Conservation (phyloP, 768 basidiomycete genomes). For the Hygrophorus pudorinus region DNA sequence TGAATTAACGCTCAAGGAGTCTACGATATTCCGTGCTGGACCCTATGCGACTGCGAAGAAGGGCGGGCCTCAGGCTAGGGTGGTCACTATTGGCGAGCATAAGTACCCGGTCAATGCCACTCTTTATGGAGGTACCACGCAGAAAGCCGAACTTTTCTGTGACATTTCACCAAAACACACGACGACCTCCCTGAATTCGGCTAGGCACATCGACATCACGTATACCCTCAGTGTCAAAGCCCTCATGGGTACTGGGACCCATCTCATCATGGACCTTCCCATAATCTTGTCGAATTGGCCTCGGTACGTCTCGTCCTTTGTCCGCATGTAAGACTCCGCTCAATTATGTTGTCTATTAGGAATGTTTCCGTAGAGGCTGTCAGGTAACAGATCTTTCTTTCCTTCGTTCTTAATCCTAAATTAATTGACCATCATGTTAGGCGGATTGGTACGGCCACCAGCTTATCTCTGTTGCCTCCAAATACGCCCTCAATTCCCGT, state of each 20-base stretch:
- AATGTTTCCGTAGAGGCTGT: slow-evolving; percentile 65
- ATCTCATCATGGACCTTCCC: slow-evolving; percentile 63
- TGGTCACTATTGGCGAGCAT: slow-evolving; percentile 52
- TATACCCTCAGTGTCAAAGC: slow-evolving; percentile 75
- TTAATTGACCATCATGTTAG: slow-evolving; percentile 17
- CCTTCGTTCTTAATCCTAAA: not conserved
- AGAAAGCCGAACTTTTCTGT: slow-evolving; percentile 65
- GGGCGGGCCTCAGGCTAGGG: slow-evolving; percentile 45
- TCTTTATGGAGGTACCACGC: slow-evolving; percentile 60
- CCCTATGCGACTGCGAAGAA: slow-evolving; percentile 46
- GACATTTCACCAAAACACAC: slow-evolving; percentile 65
- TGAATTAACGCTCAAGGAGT: slow-evolving; percentile 72
- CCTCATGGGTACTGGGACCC: slow-evolving; percentile 56
- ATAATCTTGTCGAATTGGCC: slow-evolving; percentile 83
- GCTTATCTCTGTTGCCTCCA: slow-evolving; percentile 31
- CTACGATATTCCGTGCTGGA: slow-evolving; percentile 63
- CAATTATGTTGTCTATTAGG: slow-evolving; percentile 25
- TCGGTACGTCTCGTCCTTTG: slow-evolving; percentile 35
- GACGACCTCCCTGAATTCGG: slow-evolving; percentile 72
- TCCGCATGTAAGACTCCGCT: slow-evolving; percentile 2
- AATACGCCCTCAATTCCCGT: slow-evolving; percentile 7
- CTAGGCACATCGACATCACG: slow-evolving; percentile 77
- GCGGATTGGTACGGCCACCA: slow-evolving; percentile 37
- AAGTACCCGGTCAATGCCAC: slow-evolving; percentile 65
- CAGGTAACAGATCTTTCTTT: slow-evolving; percentile 26